A percentile compares a stretch with the other conserved stretches of the same genome.
Evolutionary conservation across 163 green algal species (phyloP).

Genomic region (Prototheca wickerhamii): DNA sequence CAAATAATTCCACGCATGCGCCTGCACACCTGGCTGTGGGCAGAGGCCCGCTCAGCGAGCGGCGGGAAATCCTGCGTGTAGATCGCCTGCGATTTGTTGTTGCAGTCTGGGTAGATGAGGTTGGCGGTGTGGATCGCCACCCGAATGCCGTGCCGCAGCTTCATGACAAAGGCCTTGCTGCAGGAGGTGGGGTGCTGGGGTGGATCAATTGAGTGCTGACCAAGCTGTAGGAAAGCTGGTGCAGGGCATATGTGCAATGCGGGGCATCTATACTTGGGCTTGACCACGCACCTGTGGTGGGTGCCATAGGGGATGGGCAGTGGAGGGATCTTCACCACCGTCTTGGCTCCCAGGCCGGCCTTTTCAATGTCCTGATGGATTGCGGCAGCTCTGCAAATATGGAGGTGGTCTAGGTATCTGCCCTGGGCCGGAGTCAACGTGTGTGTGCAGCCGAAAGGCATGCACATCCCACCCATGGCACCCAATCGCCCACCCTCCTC

Average conservation of each 20-base stretch:
- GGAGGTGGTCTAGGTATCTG: too few species aligned
- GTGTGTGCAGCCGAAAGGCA: too few species aligned
- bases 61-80: conserved; percentile 58
- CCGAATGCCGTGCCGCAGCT: conserved; percentile 47
- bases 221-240: not conserved
- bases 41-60: not conserved
- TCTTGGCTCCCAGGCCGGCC: not conserved
- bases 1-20: too few species aligned
- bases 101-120: conserved; percentile 65
- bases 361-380: not conserved
- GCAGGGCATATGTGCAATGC: not conserved
- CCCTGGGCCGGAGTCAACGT: too few species aligned
- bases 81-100: conserved; percentile 58
- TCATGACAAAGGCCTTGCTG: conserved; percentile 43
- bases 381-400: not conserved
- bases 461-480: too few species aligned
- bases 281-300: conserved; percentile 20
- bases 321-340: not conserved
- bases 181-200: not conserved
- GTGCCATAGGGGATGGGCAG: conserved; percentile 10
- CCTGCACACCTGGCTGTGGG: too few species aligned
- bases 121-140: conserved; percentile 80
- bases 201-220: not conserved
- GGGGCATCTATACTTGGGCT: not conserved
- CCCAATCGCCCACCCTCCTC: too few species aligned